Percentiles rank a stretch among this genome's conserved stretches.
Evolutionary conservation across 83 land plant species (phyloP).

Genomic region (Thuja plicata): DNA sequence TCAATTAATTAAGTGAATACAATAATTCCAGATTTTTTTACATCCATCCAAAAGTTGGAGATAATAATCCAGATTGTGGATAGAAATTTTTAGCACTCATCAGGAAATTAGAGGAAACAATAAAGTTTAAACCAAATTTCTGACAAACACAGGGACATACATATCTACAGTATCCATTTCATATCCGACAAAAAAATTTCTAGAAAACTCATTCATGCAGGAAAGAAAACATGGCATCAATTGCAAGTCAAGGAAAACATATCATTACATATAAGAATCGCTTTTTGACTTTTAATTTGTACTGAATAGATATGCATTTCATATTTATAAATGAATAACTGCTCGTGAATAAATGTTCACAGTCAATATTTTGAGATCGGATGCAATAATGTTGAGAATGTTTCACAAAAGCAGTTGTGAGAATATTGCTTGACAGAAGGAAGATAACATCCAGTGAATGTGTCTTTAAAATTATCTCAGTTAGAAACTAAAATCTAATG

Average conservation of each 20-base stretch:
- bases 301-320: background rate
- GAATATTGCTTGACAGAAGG: background rate
- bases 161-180: background rate
- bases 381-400: background rate
- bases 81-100: too few species aligned
- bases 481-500: background rate
- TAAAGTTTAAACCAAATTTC: background rate
- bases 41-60: too few species aligned
- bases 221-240: background rate
- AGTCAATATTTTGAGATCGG: background rate
- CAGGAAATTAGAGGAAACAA: too few species aligned
- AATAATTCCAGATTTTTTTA: too few species aligned
- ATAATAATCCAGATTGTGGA: too few species aligned
- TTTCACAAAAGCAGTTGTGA: background rate
- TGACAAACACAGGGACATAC: background rate
- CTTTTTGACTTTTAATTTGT: background rate
- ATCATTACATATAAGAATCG: background rate
- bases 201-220: background rate
- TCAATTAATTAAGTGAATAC: too few species aligned
- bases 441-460: background rate
- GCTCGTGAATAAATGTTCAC: background rate
- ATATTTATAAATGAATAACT: background rate
- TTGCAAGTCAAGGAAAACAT: background rate
- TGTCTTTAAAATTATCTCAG: background rate
- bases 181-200: background rate